Base-by-base conservation (phyloP, 257 asterid species). In the Phtheirospermum japonicum region DNA sequence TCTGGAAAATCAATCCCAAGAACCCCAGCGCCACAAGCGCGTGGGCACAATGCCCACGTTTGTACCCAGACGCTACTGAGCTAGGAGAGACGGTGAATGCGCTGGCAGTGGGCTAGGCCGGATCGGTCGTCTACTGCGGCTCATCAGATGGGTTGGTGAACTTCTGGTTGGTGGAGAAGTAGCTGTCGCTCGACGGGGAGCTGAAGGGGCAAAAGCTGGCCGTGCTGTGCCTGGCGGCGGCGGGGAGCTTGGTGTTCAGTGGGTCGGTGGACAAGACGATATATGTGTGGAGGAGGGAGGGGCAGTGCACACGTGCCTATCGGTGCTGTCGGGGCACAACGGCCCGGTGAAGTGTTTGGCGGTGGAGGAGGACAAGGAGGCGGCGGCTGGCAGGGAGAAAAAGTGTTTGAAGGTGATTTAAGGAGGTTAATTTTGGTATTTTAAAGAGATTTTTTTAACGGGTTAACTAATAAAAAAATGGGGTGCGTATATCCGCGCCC, bases 321-420 rank as follows among this genome's bases (percentile, higher is more conserved):
- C 58, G 58, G 58, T 52, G 36, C 17, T 52, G 58, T 9, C 58
- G 58, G 58, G 58, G 36, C 58, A 52, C 9, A 52, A 11, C 2
- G 58, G 58, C 36, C 58, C 58, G 36, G 58, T 52, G 58, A 52
- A 52, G 58, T 52, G 58, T 4, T 16, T 52, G 36, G 58, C 58
- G 58, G 58, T 52, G 36, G 58, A 52, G 37, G 10, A 26, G 58
- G 58, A 52, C 18, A 52, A 23, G 58, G 58, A 23, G 32, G 3
- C 45, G 13, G 45, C 45, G 4, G 45, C 45, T 2, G 45, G 45
- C n/a, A n/a, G 31, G 28, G 58, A 52, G 9, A 28, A 28, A 17
- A 52, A 52, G 37, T 52, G 58, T n/a, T n/a, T n/a, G n/a, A n/a
- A n/a, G 58, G 58, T 52, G 36, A 4, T 52, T 13, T 52, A 52